Evolutionary conservation across 495 filamentous ascomycete genomes (phyloP).

Genomic region (Immersiella caudata): DNA sequence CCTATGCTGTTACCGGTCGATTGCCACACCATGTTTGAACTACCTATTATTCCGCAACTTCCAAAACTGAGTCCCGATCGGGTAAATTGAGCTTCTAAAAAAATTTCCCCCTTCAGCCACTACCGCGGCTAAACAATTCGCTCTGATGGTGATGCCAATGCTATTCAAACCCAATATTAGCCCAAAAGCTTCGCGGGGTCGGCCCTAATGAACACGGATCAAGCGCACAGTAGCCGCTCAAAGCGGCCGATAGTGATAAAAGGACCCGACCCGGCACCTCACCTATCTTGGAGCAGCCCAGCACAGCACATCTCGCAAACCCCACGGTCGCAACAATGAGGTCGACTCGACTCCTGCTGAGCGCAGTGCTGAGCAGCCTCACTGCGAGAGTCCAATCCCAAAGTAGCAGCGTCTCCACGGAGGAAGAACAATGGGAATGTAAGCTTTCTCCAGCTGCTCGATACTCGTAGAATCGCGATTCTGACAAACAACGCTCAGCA

Average conservation of each 20-base stretch:
- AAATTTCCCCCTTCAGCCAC: not conserved
- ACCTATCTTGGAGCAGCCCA: not conserved
- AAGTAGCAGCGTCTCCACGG: not conserved
- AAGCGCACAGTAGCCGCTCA: not conserved
- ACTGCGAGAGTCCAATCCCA: not conserved
- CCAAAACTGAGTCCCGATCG: no score
- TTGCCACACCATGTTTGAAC: no score
- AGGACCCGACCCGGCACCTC: not conserved
- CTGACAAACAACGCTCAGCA: slow-evolving; percentile 7
- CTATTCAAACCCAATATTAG: not conserved
- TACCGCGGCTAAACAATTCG: not conserved
- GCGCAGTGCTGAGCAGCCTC: not conserved
- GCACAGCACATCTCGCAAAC: not conserved
- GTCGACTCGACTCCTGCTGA: not conserved
- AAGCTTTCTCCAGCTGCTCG: not conserved
- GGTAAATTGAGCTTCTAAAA: no score
- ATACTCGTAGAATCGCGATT: no score
- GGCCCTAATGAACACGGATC: not conserved
- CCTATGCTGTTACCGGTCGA: no score
- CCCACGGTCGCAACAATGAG: not conserved
- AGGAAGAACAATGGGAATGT: not conserved
- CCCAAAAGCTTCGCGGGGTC: not conserved
- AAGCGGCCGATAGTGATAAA: no score
- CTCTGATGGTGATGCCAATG: not conserved
- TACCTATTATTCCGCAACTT: no score